Conservation (phyloP, 805 yeast species). For the Candida endomychidarum region DNA sequence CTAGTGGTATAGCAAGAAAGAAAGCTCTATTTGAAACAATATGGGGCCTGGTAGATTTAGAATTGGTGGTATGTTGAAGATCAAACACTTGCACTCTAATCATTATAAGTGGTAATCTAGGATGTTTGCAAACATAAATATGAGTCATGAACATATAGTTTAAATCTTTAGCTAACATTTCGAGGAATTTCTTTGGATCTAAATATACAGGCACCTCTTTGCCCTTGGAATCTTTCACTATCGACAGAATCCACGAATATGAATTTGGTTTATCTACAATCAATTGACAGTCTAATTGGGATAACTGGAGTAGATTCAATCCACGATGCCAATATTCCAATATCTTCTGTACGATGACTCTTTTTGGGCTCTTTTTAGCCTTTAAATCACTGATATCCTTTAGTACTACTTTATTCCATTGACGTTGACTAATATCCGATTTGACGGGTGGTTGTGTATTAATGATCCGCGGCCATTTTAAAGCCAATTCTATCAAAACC, state of each 20-base stretch:
- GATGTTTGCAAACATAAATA: constrained; percentile 66
- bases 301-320: constrained; percentile 60
- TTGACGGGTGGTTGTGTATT: constrained; percentile 27
- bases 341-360: constrained; percentile 43
- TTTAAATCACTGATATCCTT: constrained; percentile 14
- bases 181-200: constrained; percentile 53
- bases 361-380: constrained; percentile 19
- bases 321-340: constrained; percentile 57
- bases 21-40: constrained; percentile 58
- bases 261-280: constrained; percentile 57
- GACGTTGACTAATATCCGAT: constrained; percentile 19
- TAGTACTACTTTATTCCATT: constrained; percentile 21
- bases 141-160: constrained; percentile 58
- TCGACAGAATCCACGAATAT: constrained; percentile 49
- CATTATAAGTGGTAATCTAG: constrained; percentile 57
- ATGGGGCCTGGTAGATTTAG: constrained; percentile 31
- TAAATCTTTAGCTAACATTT: constrained; percentile 47
- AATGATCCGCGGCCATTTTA: constrained; percentile 35
- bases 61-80: constrained; percentile 19
- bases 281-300: constrained; percentile 68
- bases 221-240: constrained; percentile 37
- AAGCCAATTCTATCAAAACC: constrained; percentile 31
- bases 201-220: constrained; percentile 35
- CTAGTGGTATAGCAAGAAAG: constrained; percentile 64
- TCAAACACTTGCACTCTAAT: constrained; percentile 73